Evolutionary conservation across 2,329 filamentous ascomycete species (phyloP), one percentile per base, ranked within the genome.

Genomic region (Xylaria sp.): DNA sequence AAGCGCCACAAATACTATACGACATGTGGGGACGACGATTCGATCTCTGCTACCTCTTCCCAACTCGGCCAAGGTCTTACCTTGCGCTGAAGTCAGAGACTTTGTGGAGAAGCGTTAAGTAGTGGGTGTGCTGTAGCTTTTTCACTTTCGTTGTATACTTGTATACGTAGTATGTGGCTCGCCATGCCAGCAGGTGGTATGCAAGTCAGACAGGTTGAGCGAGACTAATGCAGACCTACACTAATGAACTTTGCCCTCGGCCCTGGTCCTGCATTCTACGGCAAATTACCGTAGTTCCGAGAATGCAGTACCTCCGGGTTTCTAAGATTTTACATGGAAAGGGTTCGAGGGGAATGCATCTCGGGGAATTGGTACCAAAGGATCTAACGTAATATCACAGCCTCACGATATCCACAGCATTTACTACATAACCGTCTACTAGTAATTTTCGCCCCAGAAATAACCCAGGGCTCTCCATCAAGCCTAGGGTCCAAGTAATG

Each of bases 231-330:
- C 57, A 60, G 21, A 59, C 13, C 44, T 54, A 54, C 60, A 27
- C n/a, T 40, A 42, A 32, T 42, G 47, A 55, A 21, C 32, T 57
- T 44, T 57, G 32, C 65, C 53, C 25, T 51, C 21, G 21, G 25
- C 25, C 48, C 21, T 59, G 37, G 48, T 48, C 55, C 50, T 67
- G 40, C 57, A 57, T 68, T 47, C 25, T 37, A 60, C 60, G 61
- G 66, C 55, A 68, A 61, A 40, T 65, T 57, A 61, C 42, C 62
- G 48, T 57, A 53, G 42, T 61, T 35, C 60, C 55, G 48, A 68
- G 27, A 13, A 62, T 55, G 42, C n/a, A 60, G 42, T 51, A 53
- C 13, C 16, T 44, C 8, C 8, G 32, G 10, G 32, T 35, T 35
- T 35, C 32, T 35, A 42, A 42, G 23, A 25, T 57, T 42, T 58